Evolutionary conservation across 2,329 filamentous ascomycete species (phyloP).

Genomic region (Teratosphaeria viscida): DNA sequence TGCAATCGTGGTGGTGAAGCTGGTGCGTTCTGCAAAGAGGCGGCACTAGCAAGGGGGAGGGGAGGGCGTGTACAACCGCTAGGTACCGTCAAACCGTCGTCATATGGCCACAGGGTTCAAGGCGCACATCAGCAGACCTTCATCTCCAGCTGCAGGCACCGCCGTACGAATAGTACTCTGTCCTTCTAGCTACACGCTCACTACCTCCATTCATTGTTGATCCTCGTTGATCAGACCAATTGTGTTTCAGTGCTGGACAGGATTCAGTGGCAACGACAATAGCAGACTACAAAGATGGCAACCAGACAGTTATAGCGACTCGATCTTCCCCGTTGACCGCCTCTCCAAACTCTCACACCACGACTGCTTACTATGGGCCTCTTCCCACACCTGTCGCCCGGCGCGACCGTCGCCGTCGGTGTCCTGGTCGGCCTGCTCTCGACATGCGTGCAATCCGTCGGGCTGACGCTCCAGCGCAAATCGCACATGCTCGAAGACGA

Average conservation of each 20-base stretch:
- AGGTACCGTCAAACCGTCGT: too few relatives aligned
- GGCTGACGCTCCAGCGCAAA: constrained; percentile 91
- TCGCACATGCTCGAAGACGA: constrained; percentile 97
- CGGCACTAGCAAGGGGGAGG: not conserved
- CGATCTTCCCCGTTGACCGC: not conserved
- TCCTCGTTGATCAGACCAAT: not conserved
- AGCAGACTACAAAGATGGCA: not conserved
- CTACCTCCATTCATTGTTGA: not conserved
- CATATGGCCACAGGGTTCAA: too few relatives aligned
- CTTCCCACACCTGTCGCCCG: constrained; percentile 9
- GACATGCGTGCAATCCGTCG: constrained; percentile 88
- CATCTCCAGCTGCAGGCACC: too few relatives aligned
- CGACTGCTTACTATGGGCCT: constrained; percentile 3
- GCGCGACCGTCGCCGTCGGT: constrained; percentile 50
- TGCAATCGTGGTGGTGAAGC: too few relatives aligned
- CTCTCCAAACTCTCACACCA: not conserved
- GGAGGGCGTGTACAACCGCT: not conserved
- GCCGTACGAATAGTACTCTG: too few relatives aligned
- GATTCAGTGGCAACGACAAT: not conserved
- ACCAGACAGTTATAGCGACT: not conserved
- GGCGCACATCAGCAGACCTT: too few relatives aligned
- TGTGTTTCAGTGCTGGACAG: not conserved
- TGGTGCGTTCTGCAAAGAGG: not conserved
- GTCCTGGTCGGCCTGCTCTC: constrained; percentile 88
- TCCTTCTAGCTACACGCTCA: too few relatives aligned